phyloP scores from a whole-genome alignment of 345 rosid genomes.

The Moricandia moricandioides region DNA sequence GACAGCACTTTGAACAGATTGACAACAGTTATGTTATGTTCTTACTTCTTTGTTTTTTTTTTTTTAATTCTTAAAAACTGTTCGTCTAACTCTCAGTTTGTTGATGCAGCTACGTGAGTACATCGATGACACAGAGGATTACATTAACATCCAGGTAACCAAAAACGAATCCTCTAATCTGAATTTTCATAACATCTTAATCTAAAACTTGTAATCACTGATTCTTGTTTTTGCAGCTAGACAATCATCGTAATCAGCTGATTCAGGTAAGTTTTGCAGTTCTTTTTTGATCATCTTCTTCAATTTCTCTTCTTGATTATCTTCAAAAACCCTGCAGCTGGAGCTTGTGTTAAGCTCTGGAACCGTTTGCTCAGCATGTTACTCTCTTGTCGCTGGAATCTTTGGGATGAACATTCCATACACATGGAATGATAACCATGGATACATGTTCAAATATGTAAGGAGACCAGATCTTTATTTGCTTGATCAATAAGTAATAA shows the following conservation, averaged over 20 bases:
- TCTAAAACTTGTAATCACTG: neutral
- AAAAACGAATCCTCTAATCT: neutral
- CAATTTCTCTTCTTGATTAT: slow-evolving; percentile 15
- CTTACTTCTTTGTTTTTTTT: neutral
- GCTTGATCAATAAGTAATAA: neutral
- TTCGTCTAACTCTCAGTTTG: neutral
- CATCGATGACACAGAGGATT: slow-evolving; percentile 96
- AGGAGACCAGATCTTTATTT: neutral
- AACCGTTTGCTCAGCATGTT: slow-evolving; percentile 61
- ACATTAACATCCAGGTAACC: slow-evolving; percentile 89
- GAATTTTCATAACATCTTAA: neutral
- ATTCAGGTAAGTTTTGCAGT: slow-evolving; percentile 71
- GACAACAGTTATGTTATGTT: slow-evolving; percentile 62
- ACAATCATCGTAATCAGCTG: slow-evolving; percentile 96
- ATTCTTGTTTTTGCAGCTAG: slow-evolving; percentile 60
- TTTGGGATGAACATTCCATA: slow-evolving; percentile 98
- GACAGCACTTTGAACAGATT: slow-evolving; percentile 90
- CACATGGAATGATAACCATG: slow-evolving; percentile 65
- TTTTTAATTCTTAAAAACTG: neutral
- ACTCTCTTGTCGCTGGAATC: slow-evolving; percentile 75
- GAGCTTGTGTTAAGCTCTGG: slow-evolving; percentile 79
- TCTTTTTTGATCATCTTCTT: neutral
- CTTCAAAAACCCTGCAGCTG: slow-evolving; percentile 47
- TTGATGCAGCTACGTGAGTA: slow-evolving; percentile 87
- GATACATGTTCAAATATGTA: slow-evolving; percentile 87